A percentile compares a stretch with the other conserved stretches of the same genome.
Evolutionary conservation across 2,329 filamentous ascomycete species (phyloP).

Genomic region (Aspergillus persii): DNA sequence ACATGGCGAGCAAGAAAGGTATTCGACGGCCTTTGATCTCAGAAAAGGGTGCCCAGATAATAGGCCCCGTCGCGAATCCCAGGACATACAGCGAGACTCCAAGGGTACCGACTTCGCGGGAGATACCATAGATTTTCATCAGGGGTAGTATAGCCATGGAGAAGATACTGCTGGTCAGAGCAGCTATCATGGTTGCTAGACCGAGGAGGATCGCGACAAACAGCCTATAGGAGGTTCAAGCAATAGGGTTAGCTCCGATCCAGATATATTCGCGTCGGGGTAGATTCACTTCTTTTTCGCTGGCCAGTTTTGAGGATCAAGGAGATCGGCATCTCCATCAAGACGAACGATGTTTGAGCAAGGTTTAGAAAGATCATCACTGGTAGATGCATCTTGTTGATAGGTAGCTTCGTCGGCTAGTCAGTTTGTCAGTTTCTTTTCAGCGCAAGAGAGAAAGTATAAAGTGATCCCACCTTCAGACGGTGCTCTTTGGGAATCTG

Average conservation of each 20-base stretch:
- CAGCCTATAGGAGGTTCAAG: background rate
- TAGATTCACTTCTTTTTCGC: background rate
- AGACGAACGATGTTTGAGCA: background rate
- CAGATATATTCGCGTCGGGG: background rate
- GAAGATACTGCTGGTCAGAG: conserved; percentile 1
- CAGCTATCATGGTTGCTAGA: background rate
- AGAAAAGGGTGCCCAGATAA: background rate
- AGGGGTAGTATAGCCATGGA: background rate
- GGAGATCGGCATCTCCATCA: background rate
- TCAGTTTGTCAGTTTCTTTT: background rate
- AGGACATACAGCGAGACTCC: background rate
- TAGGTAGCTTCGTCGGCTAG: background rate
- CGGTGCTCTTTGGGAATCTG: background rate
- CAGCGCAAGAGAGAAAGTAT: background rate
- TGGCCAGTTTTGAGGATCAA: background rate
- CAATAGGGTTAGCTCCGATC: background rate
- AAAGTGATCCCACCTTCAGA: background rate
- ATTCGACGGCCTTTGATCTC: background rate
- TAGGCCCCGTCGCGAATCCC: background rate
- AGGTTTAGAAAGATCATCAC: background rate
- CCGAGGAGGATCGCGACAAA: background rate
- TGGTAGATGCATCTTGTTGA: background rate
- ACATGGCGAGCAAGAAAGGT: background rate
- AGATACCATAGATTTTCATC: background rate
- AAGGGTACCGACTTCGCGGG: background rate